Conservation (phyloP, 2,329 filamentous ascomycete genomes). For the Aspergillus proliferans region DNA sequence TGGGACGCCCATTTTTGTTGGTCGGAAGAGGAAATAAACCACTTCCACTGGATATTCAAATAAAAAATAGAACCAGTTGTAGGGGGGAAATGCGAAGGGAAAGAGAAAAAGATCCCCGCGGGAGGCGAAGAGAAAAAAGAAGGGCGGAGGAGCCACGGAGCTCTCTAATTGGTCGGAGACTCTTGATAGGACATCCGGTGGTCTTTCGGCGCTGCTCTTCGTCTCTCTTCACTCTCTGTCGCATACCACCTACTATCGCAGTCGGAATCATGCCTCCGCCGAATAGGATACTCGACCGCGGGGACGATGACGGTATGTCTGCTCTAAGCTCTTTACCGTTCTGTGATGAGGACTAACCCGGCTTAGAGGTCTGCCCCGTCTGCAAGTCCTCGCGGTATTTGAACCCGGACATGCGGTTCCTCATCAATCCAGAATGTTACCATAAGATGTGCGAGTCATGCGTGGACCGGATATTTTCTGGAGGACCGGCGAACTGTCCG, state of each 20-base stretch:
- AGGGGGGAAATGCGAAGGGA: constrained; percentile 2
- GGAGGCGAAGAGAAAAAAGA: constrained; percentile 14
- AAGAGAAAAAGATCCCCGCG: constrained; percentile 2
- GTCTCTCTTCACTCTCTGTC: constrained; percentile 3
- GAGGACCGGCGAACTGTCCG: constrained; percentile 86
- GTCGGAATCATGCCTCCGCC: constrained; percentile 24
- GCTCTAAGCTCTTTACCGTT: background rate
- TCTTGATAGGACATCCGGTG: constrained; percentile 7
- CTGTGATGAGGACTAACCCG: constrained; percentile 3
- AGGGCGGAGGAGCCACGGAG: constrained; percentile 9
- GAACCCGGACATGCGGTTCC: constrained; percentile 87
- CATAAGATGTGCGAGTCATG: constrained; percentile 98
- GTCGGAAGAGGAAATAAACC: background rate
- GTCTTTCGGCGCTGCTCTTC: background rate
- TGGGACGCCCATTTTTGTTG: constrained; percentile 25
- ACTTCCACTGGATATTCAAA: background rate
- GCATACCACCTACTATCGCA: background rate
- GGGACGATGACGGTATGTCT: constrained; percentile 38
- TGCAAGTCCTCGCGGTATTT: constrained; percentile 97
- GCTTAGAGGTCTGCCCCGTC: constrained; percentile 78
- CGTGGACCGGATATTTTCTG: constrained; percentile 87
- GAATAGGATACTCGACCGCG: constrained; percentile 27
- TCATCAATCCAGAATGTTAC: constrained; percentile 97
- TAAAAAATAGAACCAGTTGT: background rate
- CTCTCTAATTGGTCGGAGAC: constrained; percentile 17